Evolutionary conservation across 1,139 yeast species (phyloP).

Genomic region (Pichia sp.): DNA sequence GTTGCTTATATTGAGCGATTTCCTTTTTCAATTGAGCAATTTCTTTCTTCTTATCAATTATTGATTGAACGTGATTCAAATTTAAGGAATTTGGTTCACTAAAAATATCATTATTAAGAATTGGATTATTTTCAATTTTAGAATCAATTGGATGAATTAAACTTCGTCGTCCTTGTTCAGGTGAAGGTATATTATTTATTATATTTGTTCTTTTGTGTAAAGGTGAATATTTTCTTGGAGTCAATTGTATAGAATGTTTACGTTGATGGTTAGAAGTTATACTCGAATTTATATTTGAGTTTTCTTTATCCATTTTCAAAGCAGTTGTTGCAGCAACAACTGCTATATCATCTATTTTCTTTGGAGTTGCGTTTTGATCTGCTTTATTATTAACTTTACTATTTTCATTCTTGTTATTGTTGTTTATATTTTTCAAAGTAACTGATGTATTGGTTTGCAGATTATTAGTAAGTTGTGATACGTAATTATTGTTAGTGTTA

Average conservation of each 20-base stretch:
- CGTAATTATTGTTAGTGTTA: slow-evolving; percentile 1
- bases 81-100: neutral
- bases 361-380: neutral
- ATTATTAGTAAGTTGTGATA: neutral
- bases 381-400: neutral
- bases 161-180: slow-evolving; percentile 8
- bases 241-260: slow-evolving; percentile 5
- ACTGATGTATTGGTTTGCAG: too few relatives aligned
- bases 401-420: too few relatives aligned
- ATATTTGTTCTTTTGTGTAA: slow-evolving; percentile 4
- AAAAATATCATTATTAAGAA: neutral
- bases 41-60: slow-evolving; percentile 13
- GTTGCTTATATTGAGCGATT: slow-evolving; percentile 14
- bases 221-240: slow-evolving; percentile 8
- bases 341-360: neutral
- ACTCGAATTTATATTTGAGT: neutral
- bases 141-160: neutral
- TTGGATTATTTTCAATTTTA: neutral
- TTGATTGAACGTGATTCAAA: slow-evolving; percentile 9
- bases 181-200: slow-evolving; percentile 3
- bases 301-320: neutral
- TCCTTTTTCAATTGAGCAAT: slow-evolving; percentile 12
- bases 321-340: neutral
- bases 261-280: neutral
- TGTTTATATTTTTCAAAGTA: neutral